phyloP scores from a whole-genome alignment of 2,329 filamentous ascomycete genomes.

The Sphaerulina musiva region DNA sequence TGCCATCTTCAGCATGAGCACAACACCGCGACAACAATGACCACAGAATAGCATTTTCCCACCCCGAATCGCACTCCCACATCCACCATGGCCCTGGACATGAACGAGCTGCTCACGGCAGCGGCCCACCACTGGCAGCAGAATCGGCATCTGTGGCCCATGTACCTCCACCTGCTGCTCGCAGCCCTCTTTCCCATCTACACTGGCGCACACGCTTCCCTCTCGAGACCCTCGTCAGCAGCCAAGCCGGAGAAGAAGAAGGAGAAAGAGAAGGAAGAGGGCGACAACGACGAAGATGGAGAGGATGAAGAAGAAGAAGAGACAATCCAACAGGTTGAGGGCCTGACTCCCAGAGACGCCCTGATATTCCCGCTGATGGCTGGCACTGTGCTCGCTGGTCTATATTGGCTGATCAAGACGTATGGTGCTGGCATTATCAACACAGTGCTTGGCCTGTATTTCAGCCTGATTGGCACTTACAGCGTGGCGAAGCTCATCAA shows the following conservation, averaged over 20 bases:
- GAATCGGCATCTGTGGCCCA: slow-evolving; percentile 44
- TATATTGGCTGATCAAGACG: slow-evolving; percentile 88
- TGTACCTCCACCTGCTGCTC: slow-evolving; percentile 56
- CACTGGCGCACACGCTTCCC: slow-evolving; percentile 74
- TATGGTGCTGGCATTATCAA: slow-evolving; percentile 77
- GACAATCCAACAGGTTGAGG: slow-evolving; percentile 55
- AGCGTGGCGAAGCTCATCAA: slow-evolving; percentile 66
- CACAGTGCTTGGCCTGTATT: slow-evolving; percentile 75
- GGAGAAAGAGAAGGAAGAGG: slow-evolving; percentile 24
- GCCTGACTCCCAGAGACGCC: slow-evolving; percentile 69
- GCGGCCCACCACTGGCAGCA: slow-evolving; percentile 16
- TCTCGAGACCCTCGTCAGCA: slow-evolving; percentile 76
- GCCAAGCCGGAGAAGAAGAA: slow-evolving; percentile 46
- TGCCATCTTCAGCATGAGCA: not conserved
- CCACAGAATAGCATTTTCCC: not conserved
- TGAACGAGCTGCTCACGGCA: slow-evolving; percentile 6
- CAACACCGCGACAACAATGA: not conserved
- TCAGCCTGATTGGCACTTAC: slow-evolving; percentile 71
- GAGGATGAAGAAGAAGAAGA: slow-evolving; percentile 44
- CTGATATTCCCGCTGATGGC: slow-evolving; percentile 78
- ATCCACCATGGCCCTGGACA: not conserved
- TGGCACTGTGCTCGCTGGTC: slow-evolving; percentile 60
- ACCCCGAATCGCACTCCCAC: not conserved
- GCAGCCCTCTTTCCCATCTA: slow-evolving; percentile 79
- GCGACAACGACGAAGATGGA: slow-evolving; percentile 31